These are phyloP conservation scores for Ceratocystis destructans DNA, from an alignment of 2,329 filamentous ascomycete genomes.

Conservation along the genomic window DNA sequence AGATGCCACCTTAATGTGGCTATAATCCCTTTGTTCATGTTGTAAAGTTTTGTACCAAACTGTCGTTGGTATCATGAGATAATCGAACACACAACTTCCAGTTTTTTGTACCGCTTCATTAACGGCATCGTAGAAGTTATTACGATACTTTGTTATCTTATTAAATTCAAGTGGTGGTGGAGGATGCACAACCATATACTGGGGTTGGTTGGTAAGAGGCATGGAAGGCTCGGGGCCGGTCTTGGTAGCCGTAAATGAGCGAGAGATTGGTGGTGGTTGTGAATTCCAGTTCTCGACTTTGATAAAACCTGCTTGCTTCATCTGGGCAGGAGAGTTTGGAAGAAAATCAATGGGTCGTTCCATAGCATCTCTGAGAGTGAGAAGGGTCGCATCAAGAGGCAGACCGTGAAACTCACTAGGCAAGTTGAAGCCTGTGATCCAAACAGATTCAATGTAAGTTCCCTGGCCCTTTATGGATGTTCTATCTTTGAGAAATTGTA, in stretches of 20 bases:
- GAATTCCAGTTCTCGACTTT: constrained; percentile 23
- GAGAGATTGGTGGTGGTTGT: constrained; percentile 28
- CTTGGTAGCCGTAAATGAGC: too few species aligned
- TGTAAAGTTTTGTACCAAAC: not conserved
- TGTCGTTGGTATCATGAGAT: not conserved
- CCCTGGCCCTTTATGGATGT: constrained; percentile 25
- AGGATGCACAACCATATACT: constrained; percentile 8
- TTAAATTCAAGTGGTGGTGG: constrained; percentile 27
- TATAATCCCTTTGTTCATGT: not conserved
- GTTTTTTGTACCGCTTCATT: not conserved
- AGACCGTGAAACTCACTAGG: constrained; percentile 20
- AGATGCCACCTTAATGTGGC: not conserved
- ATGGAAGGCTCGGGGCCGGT: not conserved
- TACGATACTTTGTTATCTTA: not conserved
- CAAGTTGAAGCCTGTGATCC: constrained; percentile 30
- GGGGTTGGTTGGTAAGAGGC: not conserved
- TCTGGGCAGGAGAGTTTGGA: constrained; percentile 24
- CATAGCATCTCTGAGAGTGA: constrained; percentile 27
- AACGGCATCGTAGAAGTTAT: constrained; percentile 9
- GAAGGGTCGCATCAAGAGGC: constrained; percentile 33
- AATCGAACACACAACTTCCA: not conserved
- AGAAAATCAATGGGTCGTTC: constrained; percentile 26
- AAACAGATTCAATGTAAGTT: constrained; percentile 31
- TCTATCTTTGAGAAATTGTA: constrained; percentile 28
- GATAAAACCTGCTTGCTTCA: constrained; percentile 24